Base-by-base conservation (phyloP, 2,329 filamentous ascomycete genomes). In the Aspergillus fijiensis region DNA sequence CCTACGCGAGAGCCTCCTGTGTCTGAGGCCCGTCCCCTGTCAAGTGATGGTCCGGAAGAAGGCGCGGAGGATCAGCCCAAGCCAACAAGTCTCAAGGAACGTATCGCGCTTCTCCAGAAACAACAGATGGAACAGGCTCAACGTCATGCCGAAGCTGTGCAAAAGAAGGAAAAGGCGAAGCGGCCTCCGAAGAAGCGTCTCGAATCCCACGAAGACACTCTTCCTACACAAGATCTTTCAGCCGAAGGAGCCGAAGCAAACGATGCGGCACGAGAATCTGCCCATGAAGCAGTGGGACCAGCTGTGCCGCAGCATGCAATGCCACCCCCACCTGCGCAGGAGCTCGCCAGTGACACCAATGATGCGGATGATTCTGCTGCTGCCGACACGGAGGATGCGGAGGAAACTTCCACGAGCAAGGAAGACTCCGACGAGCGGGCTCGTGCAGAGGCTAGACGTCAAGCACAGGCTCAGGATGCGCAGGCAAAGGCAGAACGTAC, bases 71-170 rank as follows among this genome's bases (percentile, higher is more conserved):
- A 96, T 49, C 87, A 91, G 69, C 93, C 94, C 1, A 97, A 98
- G 77, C 92, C 93, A 25, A 90, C 92, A 58, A 97, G 91, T 67
- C 76, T 99, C 63, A 99, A 98, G 77, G 95, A 99, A 75, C 86
- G 95, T 63, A 97, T 99, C 78, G 95, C 95, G 29, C 81, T 96
- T 55, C 81, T 99, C 16, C 95, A 99, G 75, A 94, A 91, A 73
- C 92, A 98, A 74, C 95, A 99, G 76, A 81, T 91, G 73, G 95
- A 98, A 72, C 91, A 95, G 72, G 91, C 93, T 5, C 84, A 89
- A 63, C 84, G 93, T 55, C 90, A 94, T 76, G 90, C 90, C 7
- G 91, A 95, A 42, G 86, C 89, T 16, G 83, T 83, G 21, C 82
- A 88, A 58, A 96, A 90, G 79, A 94, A 96, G 74, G 92, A 96